phyloP scores from a whole-genome alignment of 345 rosid species.

The Brassica incana region DNA sequence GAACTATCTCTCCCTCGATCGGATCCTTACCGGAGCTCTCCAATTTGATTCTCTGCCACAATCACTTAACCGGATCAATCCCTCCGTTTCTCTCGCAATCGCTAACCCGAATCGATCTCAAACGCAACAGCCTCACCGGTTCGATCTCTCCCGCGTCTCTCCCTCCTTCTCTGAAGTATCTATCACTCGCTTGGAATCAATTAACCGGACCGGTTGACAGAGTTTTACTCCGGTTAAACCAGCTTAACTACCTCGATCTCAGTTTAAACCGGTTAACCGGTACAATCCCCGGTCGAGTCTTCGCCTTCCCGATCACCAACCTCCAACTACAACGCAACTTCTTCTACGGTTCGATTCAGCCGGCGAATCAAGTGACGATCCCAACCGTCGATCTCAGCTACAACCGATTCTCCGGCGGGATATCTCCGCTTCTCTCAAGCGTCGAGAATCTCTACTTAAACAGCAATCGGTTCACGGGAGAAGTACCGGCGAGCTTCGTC shows the following conservation, averaged over 20 bases:
- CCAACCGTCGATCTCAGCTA: constrained; percentile 82
- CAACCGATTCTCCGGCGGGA: constrained; percentile 72
- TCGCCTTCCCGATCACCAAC: constrained; percentile 64
- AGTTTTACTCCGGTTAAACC: constrained; percentile 56
- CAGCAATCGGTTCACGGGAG: constrained; percentile 85
- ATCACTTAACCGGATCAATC: constrained; percentile 76
- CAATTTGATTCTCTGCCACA: constrained; percentile 80
- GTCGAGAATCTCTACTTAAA: constrained; percentile 85
- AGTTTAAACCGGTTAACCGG: constrained; percentile 82
- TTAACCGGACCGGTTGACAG: constrained; percentile 66
- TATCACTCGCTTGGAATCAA: constrained; percentile 75
- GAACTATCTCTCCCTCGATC: constrained; percentile 58
- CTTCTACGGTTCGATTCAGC: constrained; percentile 69
- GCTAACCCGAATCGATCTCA: constrained; percentile 76
- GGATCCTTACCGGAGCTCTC: constrained; percentile 69
- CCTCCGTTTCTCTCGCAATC: constrained; percentile 66
- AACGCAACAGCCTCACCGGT: constrained; percentile 79
- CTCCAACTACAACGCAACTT: constrained; percentile 80
- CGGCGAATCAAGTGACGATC: constrained; percentile 61
- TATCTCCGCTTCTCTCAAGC: constrained; percentile 80
- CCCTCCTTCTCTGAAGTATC: constrained; percentile 74
- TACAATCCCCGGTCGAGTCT: constrained; percentile 54
- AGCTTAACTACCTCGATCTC: constrained; percentile 72
- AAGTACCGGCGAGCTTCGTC: constrained; percentile 78
- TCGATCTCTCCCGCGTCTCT: constrained; percentile 54